Conservation (phyloP, 192 early-diverging fungal species). For the Coemansia erecta region DNA sequence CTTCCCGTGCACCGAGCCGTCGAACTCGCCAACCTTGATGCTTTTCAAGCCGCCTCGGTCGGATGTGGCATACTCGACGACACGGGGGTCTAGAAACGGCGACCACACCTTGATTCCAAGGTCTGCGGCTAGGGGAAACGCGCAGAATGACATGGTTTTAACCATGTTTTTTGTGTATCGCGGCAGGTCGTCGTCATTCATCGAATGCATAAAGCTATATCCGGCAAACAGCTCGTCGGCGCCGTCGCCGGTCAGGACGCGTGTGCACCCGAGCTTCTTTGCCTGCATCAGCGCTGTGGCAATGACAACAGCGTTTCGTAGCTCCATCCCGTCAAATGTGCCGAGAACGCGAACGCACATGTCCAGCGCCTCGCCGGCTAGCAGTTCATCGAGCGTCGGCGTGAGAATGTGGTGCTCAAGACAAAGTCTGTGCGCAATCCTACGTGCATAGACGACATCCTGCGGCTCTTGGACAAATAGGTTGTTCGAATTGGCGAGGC, state of each 20-base stretch:
- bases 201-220: slow-evolving; percentile 60
- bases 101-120: slow-evolving; percentile 50
- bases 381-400: slow-evolving; percentile 42
- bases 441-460: slow-evolving; percentile 55
- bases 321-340: slow-evolving; percentile 73
- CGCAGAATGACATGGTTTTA: slow-evolving; percentile 56
- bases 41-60: slow-evolving; percentile 27
- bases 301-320: slow-evolving; percentile 63
- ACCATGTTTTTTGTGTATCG: slow-evolving; percentile 55
- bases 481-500: not conserved
- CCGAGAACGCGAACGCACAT: slow-evolving; percentile 56
- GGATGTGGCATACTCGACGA: slow-evolving; percentile 55
- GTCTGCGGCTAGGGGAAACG: slow-evolving; percentile 48
- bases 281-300: slow-evolving; percentile 54
- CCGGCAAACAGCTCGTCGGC: slow-evolving; percentile 75
- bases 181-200: slow-evolving; percentile 49
- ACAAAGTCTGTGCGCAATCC: slow-evolving; percentile 51
- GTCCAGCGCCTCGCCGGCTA: slow-evolving; percentile 45
- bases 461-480: slow-evolving; percentile 49
- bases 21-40: slow-evolving; percentile 47
- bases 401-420: slow-evolving; percentile 52
- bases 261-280: slow-evolving; percentile 44
- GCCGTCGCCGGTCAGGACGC: slow-evolving; percentile 63
- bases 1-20: slow-evolving; percentile 56
- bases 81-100: slow-evolving; percentile 57